phyloP scores from a whole-genome alignment of 768 basidiomycete species.

The Lactarius akahatsu region DNA sequence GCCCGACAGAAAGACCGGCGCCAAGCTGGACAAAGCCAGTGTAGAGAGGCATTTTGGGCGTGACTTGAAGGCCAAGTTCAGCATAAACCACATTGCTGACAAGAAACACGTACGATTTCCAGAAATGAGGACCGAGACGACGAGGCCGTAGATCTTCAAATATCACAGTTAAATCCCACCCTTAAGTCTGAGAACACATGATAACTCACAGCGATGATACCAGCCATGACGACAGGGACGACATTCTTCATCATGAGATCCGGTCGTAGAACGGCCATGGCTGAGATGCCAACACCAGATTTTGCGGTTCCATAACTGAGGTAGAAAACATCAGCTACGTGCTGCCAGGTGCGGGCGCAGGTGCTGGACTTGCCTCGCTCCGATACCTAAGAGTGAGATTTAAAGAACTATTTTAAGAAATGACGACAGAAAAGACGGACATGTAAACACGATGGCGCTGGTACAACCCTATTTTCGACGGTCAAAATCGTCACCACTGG shows the following conservation, averaged over 20 bases:
- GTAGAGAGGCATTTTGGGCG: slow-evolving; percentile 55
- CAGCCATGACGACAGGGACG: slow-evolving; percentile 98
- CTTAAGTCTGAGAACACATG: slow-evolving; percentile 56
- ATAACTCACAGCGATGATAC: slow-evolving; percentile 99
- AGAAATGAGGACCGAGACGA: slow-evolving; percentile 96
- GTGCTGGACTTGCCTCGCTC: slow-evolving; percentile 64
- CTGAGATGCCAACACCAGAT: slow-evolving; percentile 95
- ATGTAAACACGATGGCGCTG: slow-evolving; percentile 95
- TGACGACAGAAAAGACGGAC: slow-evolving; percentile 48
- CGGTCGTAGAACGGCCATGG: slow-evolving; percentile 92
- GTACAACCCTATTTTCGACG: slow-evolving; percentile 76
- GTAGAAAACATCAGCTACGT: background rate
- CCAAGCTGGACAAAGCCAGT: slow-evolving; percentile 93
- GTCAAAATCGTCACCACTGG: background rate
- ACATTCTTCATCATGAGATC: slow-evolving; percentile 84
- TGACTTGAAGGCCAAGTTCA: slow-evolving; percentile 14
- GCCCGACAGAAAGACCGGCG: slow-evolving; percentile 89
- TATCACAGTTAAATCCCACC: background rate
- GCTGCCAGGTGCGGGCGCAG: background rate
- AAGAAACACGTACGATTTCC: slow-evolving; percentile 67
- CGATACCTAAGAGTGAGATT: slow-evolving; percentile 57
- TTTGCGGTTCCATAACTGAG: slow-evolving; percentile 97
- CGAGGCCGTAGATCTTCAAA: slow-evolving; percentile 96
- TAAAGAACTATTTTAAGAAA: background rate
- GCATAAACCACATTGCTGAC: background rate